Evolutionary conservation across 2,329 filamentous ascomycete genomes (phyloP), one percentile per base, ranked within the genome.

Genomic region (Neonectria hederae): DNA sequence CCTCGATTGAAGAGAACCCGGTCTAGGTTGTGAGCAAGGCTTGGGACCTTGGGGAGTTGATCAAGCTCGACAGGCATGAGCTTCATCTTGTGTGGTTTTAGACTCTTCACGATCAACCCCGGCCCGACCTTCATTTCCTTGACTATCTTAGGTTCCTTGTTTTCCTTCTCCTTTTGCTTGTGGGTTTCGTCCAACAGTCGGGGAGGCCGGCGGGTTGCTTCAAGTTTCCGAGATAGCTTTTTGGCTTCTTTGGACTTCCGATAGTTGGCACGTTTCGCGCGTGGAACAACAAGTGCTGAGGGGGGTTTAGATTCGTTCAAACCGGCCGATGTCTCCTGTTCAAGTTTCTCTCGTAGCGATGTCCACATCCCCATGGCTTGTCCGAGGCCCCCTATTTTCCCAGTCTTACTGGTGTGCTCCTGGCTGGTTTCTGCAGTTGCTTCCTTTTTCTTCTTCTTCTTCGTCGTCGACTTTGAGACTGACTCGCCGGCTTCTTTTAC

Each of bases 1-100:
- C 96, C 94, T 2, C 91, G 91, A 74, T 97, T 99, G 85, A 99
- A 99, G 3, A 99, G 82, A n/a, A 97, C 95, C 61, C 94, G 87
- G 66, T 97, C 93, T 32, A 97, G 83, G 7, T 92, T 91, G 75
- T 96, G 91, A 2, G 87, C 83, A 2, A 97, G 82, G 26, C 79
- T 80, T 1, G 93, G 92, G 11, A 88, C 84, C 0, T 70, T 57
- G 4, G 76, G 73, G 10, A 76, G 72, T 45, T 78, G 73, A 10
- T 71, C 61, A 26, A 76, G 72, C 48, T 78, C 74, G 7, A 82
- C 67, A 17, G 79, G 76, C 2, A 57, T n/a, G 11, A 80, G 57
- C 2, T 68, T 28, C 5, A 81, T 54, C 3, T 62, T 57, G 3
- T 35, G 54, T 6, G 79, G 75, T 1, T 19, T 58, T 8, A 80